Conservation (phyloP, 345 rosid genomes). For the Gossypium herbaceum region DNA sequence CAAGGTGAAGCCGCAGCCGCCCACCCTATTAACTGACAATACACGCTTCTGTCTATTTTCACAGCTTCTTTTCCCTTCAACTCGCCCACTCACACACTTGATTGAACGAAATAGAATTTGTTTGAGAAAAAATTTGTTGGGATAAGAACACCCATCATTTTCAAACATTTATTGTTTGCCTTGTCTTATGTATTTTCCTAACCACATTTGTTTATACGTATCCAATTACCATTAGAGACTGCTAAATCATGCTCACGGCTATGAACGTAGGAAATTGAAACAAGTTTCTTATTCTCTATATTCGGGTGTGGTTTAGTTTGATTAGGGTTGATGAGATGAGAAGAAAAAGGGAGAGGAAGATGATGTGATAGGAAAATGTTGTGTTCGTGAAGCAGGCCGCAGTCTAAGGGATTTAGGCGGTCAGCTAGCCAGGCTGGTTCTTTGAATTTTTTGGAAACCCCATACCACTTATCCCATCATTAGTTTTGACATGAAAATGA, state of each 20-base stretch:
- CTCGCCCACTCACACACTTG: neutral
- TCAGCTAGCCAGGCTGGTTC: neutral
- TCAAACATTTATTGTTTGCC: neutral
- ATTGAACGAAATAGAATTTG: neutral
- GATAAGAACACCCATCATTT: neutral
- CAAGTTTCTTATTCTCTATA: neutral
- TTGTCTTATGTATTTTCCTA: neutral
- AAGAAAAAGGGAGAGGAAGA: neutral
- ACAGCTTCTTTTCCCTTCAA: neutral
- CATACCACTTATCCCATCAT: neutral
- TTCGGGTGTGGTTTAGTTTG: neutral
- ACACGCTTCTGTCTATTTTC: neutral
- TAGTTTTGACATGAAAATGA: slow-evolving; percentile 5
- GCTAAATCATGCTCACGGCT: neutral
- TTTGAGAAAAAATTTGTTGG: neutral
- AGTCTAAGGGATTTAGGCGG: slow-evolving; percentile 6
- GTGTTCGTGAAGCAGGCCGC: slow-evolving; percentile 8
- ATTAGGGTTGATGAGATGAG: neutral
- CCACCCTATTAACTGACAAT: neutral
- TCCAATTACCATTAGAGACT: no score
- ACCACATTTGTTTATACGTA: no score
- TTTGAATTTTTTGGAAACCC: neutral
- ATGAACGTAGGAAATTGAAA: neutral
- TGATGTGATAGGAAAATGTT: slow-evolving; percentile 2
- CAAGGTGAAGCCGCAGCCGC: neutral